phyloP scores from a whole-genome alignment of 495 filamentous ascomycete species.

The Penicillium robsamsonii region DNA sequence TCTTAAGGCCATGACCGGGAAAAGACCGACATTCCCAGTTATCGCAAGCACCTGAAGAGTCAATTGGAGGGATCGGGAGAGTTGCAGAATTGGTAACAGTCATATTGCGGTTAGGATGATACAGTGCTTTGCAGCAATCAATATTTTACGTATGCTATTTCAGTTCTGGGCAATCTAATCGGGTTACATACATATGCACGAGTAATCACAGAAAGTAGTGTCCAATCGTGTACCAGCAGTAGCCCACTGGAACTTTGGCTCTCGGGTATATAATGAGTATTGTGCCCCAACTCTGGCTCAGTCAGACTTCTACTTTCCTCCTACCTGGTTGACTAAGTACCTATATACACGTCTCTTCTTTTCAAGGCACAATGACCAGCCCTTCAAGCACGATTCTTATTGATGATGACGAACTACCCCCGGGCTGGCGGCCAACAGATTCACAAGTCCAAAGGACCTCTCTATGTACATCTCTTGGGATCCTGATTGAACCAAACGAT shows the following conservation, averaged over 20 bases:
- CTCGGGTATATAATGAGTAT: neutral
- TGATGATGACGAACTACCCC: conserved; percentile 1
- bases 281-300: neutral
- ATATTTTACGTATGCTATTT: neutral
- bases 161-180: no score
- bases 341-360: neutral
- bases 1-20: neutral
- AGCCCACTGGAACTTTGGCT: neutral
- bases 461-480: neutral
- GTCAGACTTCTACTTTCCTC: neutral
- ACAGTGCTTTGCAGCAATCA: neutral
- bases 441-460: neutral
- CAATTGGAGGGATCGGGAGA: neutral
- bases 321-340: neutral
- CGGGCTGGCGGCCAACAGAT: neutral
- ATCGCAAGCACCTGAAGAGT: conserved; percentile 1
- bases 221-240: neutral
- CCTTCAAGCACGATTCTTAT: neutral
- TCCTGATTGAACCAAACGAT: conserved; percentile 1
- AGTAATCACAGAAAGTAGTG: neutral
- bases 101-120: neutral
- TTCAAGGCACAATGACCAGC: neutral
- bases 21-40: conserved; percentile 2
- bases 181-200: neutral
- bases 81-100: neutral